Base-by-base conservation (phyloP, 495 filamentous ascomycete species). In the Evernia prunastri region DNA sequence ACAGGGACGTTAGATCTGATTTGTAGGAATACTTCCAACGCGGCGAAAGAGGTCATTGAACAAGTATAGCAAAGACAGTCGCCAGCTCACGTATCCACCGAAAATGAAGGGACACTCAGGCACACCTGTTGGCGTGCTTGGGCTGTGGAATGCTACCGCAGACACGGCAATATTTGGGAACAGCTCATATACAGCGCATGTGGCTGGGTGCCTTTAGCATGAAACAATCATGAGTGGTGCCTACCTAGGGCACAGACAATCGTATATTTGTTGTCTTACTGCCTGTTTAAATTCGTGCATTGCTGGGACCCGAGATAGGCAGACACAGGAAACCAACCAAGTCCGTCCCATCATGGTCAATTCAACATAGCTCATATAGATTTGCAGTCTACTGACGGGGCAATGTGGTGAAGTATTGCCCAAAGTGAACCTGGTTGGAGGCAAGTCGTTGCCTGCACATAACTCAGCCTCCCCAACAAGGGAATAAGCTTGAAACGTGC, bases 381-480 rank as follows among this genome's bases (percentile, higher is more conserved):
- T 8, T n/a, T 49, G 45, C 45, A 27, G 23, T 49, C 45, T 17
- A 11, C 23, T 20, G 23, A 27, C n/a, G 23, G 43, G n/a, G n/a
- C 43, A 15, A 51, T 29, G 23, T 51, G 23, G 47, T 29, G 49
- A 53, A 15, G 49, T n/a, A 29, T 53, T 53, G 18, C 25, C 25
- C 18, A 27, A 53, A 7, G 49, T 53, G 27, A 29, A 53, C 25
- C 25, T 27, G 49, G 7, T 29, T 31, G 27, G 49, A 27, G 25
- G 27, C 27, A 15, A 27, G 45, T 49, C 11, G 45, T 49, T 49
- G 45, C 27, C 37, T 63, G 25, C 15, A 3, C n/a, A 54, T 31
- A 37, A 53, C 64, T 66, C 64, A 61, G 64, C 64, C 59, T 58
- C 59, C 58, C 27, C 10, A 18, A 56, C 36, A 42, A 42, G 12